These are phyloP conservation scores for Triticum timopheevii DNA, from an alignment of 176 grass and related monocot species.

Conservation along the genomic window DNA sequence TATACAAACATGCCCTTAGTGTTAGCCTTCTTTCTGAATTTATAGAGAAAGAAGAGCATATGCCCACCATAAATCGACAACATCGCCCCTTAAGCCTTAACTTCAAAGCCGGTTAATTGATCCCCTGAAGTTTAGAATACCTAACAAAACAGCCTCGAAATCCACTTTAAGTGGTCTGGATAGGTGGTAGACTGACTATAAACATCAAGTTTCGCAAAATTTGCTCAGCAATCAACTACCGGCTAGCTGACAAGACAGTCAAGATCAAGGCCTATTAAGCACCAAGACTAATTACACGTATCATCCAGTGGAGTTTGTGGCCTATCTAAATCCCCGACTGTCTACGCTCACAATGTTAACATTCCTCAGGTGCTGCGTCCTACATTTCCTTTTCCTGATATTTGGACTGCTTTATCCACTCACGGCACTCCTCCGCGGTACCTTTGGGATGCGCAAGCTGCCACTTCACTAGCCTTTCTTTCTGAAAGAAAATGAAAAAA, in stretches of 20 bases:
- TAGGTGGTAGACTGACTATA: too few species aligned
- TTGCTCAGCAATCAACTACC: too few species aligned
- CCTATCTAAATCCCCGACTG: background rate
- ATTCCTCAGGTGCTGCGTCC: constrained; percentile 22
- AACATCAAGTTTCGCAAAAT: too few species aligned
- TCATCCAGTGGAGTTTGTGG: background rate
- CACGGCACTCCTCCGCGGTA: constrained; percentile 66
- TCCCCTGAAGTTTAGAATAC: too few species aligned
- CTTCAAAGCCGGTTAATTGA: too few species aligned
- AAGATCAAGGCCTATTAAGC: background rate
- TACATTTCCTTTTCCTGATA: constrained; percentile 41
- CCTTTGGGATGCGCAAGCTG: constrained; percentile 76
- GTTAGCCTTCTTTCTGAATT: too few species aligned
- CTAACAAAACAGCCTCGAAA: too few species aligned
- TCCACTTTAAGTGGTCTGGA: too few species aligned
- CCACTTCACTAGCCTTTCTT: constrained; percentile 83
- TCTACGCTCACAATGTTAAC: background rate
- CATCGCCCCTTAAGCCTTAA: too few species aligned
- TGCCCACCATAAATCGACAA: too few species aligned
- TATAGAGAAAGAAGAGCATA: too few species aligned
- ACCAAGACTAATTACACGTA: background rate
- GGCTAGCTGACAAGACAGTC: background rate
- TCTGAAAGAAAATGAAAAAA: constrained; percentile 35
- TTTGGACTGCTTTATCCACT: constrained; percentile 90
- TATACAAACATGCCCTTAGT: too few species aligned